Evolutionary conservation across 2,329 filamentous ascomycete species (phyloP).

Genomic region (Davidsoniella australis): DNA sequence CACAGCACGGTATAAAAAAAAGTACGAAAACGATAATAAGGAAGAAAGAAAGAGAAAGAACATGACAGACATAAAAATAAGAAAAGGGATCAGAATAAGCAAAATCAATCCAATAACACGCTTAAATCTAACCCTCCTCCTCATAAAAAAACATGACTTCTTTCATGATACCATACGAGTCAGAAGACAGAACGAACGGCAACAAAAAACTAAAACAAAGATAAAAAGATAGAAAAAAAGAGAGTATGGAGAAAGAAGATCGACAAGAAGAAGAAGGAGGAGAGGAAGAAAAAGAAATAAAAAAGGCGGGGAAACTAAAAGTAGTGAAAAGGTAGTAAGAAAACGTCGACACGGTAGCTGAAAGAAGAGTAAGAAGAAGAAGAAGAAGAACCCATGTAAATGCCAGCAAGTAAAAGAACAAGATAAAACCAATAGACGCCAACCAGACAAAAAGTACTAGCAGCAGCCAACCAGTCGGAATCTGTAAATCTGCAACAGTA

Average conservation of each 20-base stretch:
- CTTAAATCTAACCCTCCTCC: slow-evolving; percentile 1
- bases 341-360: background rate
- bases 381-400: slow-evolving; percentile 11
- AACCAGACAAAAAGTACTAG: slow-evolving; percentile 2
- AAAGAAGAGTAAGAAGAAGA: background rate
- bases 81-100: background rate
- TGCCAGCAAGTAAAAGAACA: slow-evolving; percentile 11
- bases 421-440: slow-evolving; percentile 1
- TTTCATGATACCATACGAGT: background rate
- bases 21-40: background rate
- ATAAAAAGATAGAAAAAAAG: background rate
- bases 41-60: slow-evolving; percentile 15
- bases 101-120: background rate
- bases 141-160: background rate
- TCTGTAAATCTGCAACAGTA: background rate
- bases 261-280: background rate
- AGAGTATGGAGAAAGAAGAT: background rate
- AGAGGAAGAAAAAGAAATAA: background rate
- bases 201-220: background rate
- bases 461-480: background rate
- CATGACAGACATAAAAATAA: background rate
- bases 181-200: background rate
- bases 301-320: background rate
- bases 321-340: background rate
- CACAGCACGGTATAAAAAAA: background rate